A percentile compares a stretch with the other conserved stretches of the same genome.
Evolutionary conservation across 805 yeast genomes (phyloP).

Genomic region (Saccharomycopsis fodiens): DNA sequence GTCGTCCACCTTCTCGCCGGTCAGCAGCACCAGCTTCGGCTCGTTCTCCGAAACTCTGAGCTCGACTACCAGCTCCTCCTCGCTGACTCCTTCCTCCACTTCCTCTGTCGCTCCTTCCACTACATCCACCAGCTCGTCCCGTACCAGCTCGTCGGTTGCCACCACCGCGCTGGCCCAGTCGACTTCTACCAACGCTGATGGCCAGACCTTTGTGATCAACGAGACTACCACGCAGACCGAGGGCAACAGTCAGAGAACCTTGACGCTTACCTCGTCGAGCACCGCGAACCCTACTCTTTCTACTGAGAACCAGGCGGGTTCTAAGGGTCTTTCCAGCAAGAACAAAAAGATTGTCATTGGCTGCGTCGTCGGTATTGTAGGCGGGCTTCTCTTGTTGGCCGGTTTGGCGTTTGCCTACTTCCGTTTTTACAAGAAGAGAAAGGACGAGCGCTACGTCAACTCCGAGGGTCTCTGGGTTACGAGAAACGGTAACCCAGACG

Average conservation of each 20-base stretch:
- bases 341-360: conserved; percentile 54
- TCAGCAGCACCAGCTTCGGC: conserved; percentile 3
- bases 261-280: conserved; percentile 25
- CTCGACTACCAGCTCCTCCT: neutral
- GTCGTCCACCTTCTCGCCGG: conserved; percentile 21
- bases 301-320: conserved; percentile 19
- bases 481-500: conserved; percentile 20
- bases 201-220: conserved; percentile 26
- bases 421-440: conserved; percentile 14
- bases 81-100: conserved; percentile 1
- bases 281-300: conserved; percentile 23
- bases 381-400: conserved; percentile 43
- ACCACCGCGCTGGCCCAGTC: conserved; percentile 2
- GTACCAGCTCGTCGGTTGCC: neutral
- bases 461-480: conserved; percentile 22
- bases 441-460: conserved; percentile 19
- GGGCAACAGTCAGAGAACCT: conserved; percentile 24
- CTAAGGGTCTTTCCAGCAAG: conserved; percentile 40
- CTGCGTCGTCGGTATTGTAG: conserved; percentile 65
- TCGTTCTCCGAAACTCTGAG: neutral
- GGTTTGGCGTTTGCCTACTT: conserved; percentile 27
- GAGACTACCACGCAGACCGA: conserved; percentile 30
- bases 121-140: conserved; percentile 16
- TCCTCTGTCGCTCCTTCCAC: conserved; percentile 23
- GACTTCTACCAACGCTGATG: conserved; percentile 11